Evolutionary conservation across 148 eudicot species (phyloP), one percentile per base, ranked within the genome.

Genomic region (Fagopyrum esculentum): DNA sequence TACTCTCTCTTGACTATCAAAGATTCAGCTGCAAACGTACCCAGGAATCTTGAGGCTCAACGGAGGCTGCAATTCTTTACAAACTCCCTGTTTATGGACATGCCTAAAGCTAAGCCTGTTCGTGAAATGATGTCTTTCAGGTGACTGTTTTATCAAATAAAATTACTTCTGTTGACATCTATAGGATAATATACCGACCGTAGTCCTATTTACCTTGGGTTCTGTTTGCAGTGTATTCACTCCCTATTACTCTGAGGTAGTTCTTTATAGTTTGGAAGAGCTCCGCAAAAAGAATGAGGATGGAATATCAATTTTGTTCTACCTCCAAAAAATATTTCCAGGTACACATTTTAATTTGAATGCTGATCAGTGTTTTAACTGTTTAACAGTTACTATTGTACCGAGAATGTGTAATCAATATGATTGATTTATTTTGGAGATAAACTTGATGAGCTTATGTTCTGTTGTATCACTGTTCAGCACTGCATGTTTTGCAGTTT

Each of bases 271-370:
- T 77, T 77, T 92, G 82, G 54, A 83, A 75, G 99, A 96, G 76
- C 93, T 96, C 66, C 89, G 83, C 69, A 82, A 84, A 85, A 92
- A 84, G 79, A 96, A 96, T 84, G 99, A 96, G 85, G 99, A 96
- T 84, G 98, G 98, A 50, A 92, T 96, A 82, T 89, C 99, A 6
- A 80, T 86, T 79, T 83, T 96, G 79, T 96, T 96, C 85, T 96
- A 96, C 79, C 93, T 95, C 30, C 99, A 96, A 80, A 96, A 96
- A 82, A 96, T 96, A 74, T 96, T 85, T 88, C 99, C 99, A 86
- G 99, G 99, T 89, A 86, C 15, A 35, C 45, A 66, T 10, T 63
- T 10, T 63, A 30, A 30, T 63, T 10, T 63, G 44, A 16, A 29
- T 29, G 69, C 3, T 3, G 16, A 30, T 6, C 11, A 30, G 8